Conservation (phyloP, 2,329 filamentous ascomycete species). For the Aspergillus felis region DNA sequence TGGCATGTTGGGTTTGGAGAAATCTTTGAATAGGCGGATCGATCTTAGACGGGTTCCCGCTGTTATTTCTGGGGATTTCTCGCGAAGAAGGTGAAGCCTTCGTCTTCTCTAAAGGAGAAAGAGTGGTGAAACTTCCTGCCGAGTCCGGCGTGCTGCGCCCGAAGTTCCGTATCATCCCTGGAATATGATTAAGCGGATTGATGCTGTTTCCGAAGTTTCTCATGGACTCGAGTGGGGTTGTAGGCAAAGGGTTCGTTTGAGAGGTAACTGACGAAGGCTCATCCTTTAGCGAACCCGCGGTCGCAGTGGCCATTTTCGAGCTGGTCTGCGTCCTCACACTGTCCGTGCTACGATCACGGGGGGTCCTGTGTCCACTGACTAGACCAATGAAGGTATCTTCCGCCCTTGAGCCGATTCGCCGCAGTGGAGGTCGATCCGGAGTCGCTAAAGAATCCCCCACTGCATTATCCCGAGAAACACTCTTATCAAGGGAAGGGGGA, state of each 20-base stretch:
- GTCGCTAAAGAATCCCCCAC: slow-evolving; percentile 38
- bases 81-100: slow-evolving; percentile 19
- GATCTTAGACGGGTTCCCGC: slow-evolving; percentile 15
- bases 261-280: slow-evolving; percentile 12
- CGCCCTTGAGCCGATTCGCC: slow-evolving; percentile 36
- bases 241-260: slow-evolving; percentile 18
- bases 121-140: slow-evolving; percentile 35
- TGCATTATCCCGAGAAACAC: slow-evolving; percentile 49
- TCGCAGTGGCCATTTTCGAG: slow-evolving; percentile 36
- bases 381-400: slow-evolving; percentile 69
- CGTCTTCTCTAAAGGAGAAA: slow-evolving; percentile 40
- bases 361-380: slow-evolving; percentile 61
- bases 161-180: slow-evolving; percentile 74
- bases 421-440: slow-evolving; percentile 31
- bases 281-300: slow-evolving; percentile 19
- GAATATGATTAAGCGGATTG: slow-evolving; percentile 77
- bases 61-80: slow-evolving; percentile 10
- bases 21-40: slow-evolving; percentile 68
- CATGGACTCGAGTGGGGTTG: slow-evolving; percentile 73
- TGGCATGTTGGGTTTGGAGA: slow-evolving; percentile 66
- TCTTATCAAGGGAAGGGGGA: slow-evolving; percentile 43
- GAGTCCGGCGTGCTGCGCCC: slow-evolving; percentile 48
- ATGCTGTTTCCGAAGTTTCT: slow-evolving; percentile 74
- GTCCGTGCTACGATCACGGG: slow-evolving; percentile 72
- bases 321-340: slow-evolving; percentile 48